phyloP scores from a whole-genome alignment of 2,329 filamentous ascomycete species.

The Raffaelea ambrosiae region DNA sequence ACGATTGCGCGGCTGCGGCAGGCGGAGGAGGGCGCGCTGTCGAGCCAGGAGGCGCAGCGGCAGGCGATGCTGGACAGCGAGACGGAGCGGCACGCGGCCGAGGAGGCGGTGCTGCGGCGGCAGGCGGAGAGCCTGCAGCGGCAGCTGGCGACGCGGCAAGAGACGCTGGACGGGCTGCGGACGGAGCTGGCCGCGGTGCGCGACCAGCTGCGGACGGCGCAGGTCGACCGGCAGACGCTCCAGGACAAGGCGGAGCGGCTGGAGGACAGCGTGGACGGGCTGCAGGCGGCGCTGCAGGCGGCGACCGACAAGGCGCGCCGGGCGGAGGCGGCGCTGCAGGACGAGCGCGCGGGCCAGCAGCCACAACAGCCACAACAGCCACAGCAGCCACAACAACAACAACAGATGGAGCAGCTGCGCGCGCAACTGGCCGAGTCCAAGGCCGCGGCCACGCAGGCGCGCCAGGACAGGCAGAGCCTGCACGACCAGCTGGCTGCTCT shows the following conservation, averaged over 20 bases:
- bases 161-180: constrained; percentile 56
- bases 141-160: constrained; percentile 59
- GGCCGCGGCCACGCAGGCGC: constrained; percentile 44
- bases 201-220: constrained; percentile 62
- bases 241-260: constrained; percentile 58
- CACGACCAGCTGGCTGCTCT: constrained; percentile 54
- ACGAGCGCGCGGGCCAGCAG: constrained; percentile 29
- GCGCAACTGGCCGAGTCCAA: constrained; percentile 51
- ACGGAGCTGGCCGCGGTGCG: constrained; percentile 57
- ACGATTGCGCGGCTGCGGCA: constrained; percentile 64
- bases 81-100: constrained; percentile 60
- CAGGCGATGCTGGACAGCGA: constrained; percentile 64
- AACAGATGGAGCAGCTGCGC: constrained; percentile 41
- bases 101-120: constrained; percentile 60
- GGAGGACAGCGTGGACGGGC: constrained; percentile 68
- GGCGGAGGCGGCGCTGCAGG: constrained; percentile 33
- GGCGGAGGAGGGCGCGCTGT: constrained; percentile 55
- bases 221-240: constrained; percentile 53
- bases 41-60: constrained; percentile 58
- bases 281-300: constrained; percentile 58
- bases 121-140: constrained; percentile 68
- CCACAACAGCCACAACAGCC: constrained; percentile 17
- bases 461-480: constrained; percentile 52
- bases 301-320: constrained; percentile 51
- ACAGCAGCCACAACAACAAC: constrained; percentile 16